Conservation (phyloP, 805 yeast species). For the Ogataea angusta region DNA sequence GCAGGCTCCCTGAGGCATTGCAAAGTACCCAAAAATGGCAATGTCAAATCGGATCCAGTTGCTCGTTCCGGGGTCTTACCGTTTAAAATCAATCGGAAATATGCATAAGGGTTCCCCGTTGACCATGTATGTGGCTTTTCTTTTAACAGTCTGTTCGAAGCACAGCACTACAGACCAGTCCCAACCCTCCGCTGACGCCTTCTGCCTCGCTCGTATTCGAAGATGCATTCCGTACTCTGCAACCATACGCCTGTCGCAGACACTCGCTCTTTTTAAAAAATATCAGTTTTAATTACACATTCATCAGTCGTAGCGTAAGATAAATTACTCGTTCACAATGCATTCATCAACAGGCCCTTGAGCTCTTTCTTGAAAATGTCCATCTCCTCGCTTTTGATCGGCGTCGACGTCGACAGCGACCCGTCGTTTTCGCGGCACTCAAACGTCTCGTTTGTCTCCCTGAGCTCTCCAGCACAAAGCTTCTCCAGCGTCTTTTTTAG, state of each 20-base stretch:
- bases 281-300: background rate
- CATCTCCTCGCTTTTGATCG: slow-evolving; percentile 18
- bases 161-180: no score
- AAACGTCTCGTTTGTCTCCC: slow-evolving; percentile 4
- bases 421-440: slow-evolving; percentile 12
- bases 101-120: no score
- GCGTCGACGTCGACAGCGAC: slow-evolving; percentile 19
- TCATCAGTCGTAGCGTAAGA: no score
- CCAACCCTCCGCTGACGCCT: no score
- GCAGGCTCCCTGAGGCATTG: no score
- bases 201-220: background rate
- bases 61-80: no score
- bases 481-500: slow-evolving; percentile 18
- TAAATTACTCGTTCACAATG: slow-evolving; percentile 5
- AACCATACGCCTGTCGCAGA: background rate
- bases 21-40: no score
- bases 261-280: background rate
- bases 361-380: slow-evolving; percentile 19
- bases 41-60: no score
- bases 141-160: no score
- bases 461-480: slow-evolving; percentile 12
- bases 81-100: no score
- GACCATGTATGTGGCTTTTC: no score
- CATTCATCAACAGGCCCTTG: slow-evolving; percentile 17
- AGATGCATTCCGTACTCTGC: background rate